These are phyloP conservation scores for Cutaneotrichosporon arboriforme DNA, from an alignment of 1,284 basidiomycete genomes.

Conservation along the genomic window DNA sequence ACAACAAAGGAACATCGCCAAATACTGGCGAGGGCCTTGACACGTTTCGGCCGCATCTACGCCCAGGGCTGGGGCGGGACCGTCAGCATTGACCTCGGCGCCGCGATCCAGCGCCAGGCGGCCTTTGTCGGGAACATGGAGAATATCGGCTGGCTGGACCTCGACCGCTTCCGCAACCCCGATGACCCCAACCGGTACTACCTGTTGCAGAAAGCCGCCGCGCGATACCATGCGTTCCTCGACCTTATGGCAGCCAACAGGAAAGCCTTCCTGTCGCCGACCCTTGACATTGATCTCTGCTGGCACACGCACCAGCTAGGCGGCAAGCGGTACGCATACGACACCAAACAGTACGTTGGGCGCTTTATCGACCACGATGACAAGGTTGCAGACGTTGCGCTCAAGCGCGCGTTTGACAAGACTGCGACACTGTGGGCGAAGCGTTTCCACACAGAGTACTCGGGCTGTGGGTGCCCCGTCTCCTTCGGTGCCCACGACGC, in stretches of 20 bases:
- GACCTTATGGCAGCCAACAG: constrained; percentile 28
- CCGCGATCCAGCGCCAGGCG: constrained; percentile 29
- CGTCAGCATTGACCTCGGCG: constrained; percentile 23
- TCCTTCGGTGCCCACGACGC: not conserved
- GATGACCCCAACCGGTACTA: constrained; percentile 1
- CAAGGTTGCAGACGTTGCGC: constrained; percentile 25
- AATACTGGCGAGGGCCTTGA: not conserved
- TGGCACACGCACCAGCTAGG: constrained; percentile 47
- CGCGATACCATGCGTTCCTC: constrained; percentile 41
- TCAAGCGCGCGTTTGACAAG: constrained; percentile 20
- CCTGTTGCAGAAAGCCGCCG: constrained; percentile 28
- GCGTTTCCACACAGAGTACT: constrained; percentile 17
- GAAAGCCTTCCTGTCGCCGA: constrained; percentile 21
- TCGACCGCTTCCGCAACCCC: constrained; percentile 16
- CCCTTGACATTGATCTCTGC: constrained; percentile 43
- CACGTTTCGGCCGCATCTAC: constrained; percentile 6
- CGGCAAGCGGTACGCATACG: constrained; percentile 18
- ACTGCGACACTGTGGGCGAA: constrained; percentile 25
- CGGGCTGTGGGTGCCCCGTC: constrained; percentile 16
- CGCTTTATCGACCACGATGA: constrained; percentile 35
- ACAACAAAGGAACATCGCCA: not conserved
- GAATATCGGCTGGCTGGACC: constrained; percentile 31
- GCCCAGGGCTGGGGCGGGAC: constrained; percentile 5
- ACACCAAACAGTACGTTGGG: constrained; percentile 20
- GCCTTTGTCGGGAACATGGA: constrained; percentile 33